Evolutionary conservation across 2,329 filamentous ascomycete genomes (phyloP).

Genomic region (Ophiostoma ips): DNA sequence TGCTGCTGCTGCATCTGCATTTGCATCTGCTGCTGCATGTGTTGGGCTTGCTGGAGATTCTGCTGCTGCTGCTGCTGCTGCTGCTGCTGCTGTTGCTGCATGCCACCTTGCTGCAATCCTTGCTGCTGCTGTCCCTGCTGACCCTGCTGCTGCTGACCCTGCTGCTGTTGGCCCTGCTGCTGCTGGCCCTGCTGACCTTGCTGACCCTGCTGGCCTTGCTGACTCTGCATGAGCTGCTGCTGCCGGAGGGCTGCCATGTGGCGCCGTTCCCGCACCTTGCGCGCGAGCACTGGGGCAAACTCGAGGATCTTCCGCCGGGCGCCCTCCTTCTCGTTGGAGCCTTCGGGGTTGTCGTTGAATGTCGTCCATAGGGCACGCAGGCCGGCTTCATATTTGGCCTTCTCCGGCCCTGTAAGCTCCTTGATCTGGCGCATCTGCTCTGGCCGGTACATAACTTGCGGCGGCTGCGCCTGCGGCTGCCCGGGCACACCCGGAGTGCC

Average conservation of each 20-base stretch:
- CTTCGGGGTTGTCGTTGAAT: constrained; percentile 32
- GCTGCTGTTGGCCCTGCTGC: background rate
- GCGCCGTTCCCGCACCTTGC: constrained; percentile 13
- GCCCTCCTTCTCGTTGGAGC: constrained; percentile 33
- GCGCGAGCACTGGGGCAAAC: constrained; percentile 41
- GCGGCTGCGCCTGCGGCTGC: constrained; percentile 9
- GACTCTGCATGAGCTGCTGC: constrained; percentile 4
- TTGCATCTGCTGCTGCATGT: constrained; percentile 4
- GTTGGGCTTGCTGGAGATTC: constrained; percentile 3
- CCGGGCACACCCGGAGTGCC: background rate
- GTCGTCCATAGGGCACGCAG: constrained; percentile 39
- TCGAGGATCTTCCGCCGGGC: constrained; percentile 45
- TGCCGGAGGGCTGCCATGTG: constrained; percentile 3
- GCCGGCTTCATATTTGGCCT: constrained; percentile 43
- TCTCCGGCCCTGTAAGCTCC: constrained; percentile 40
- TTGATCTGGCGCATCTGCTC: constrained; percentile 36
- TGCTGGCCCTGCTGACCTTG: background rate
- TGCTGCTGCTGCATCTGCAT: constrained; percentile 7
- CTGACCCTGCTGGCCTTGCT: constrained; percentile 5
- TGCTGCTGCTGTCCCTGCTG: constrained; percentile 5
- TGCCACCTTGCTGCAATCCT: constrained; percentile 3
- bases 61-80: constrained; percentile 8
- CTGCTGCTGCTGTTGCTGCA: constrained; percentile 5
- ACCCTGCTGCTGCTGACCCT: background rate
- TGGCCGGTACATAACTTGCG: constrained; percentile 30